Base-by-base conservation (phyloP, 2,329 filamentous ascomycete genomes). In the Colletotrichum liriopes region DNA sequence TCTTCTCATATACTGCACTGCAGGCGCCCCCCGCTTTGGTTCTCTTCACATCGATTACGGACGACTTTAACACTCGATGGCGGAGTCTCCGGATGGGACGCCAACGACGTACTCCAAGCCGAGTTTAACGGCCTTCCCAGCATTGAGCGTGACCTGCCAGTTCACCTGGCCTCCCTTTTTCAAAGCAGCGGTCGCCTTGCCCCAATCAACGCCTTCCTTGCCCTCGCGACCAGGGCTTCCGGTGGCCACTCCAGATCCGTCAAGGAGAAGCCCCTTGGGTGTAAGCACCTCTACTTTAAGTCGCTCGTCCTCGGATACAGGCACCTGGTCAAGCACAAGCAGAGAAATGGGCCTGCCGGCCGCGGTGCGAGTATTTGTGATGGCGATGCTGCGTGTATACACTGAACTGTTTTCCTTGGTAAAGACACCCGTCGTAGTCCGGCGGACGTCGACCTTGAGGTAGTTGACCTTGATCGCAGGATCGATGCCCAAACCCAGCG, bases 71-170 rank as follows among this genome's bases (percentile, higher is more conserved):
- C 75, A 77, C 65, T 77, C 74, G 7, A 80, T 68, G 60, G 85
- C 82, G 8, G 74, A 78, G 73, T 90, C 87, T 11, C 86, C 86
- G 20, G 79, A 79, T 1, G 91, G 91, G 75, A 89, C 83, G 29
- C 84, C 85, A 23, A 91, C 86, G 72, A 89, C 86, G 79, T 93
- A 93, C 81, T 91, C 89, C 71, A 93, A 77, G 32, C 81, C 81
- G 73, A 93, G 79, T 79, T 87, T 87, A 20, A 89, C 87, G 4
- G 86, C 85, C 76, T 86, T 85, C 35, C 90, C 89, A 0, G 89
- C 85, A 72, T 90, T 87, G 62, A 93, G 79, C 54, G 79, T 83
- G 14, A 93, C 85, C 64, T 88, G 85, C 89, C 90, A 93, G 65
- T 79, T 79, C 5, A 93, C 79, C 79, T 91, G 87, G 2, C 90